Base-by-base conservation (phyloP, 2,329 filamentous ascomycete species). In the Phyllosticta ampelicida region DNA sequence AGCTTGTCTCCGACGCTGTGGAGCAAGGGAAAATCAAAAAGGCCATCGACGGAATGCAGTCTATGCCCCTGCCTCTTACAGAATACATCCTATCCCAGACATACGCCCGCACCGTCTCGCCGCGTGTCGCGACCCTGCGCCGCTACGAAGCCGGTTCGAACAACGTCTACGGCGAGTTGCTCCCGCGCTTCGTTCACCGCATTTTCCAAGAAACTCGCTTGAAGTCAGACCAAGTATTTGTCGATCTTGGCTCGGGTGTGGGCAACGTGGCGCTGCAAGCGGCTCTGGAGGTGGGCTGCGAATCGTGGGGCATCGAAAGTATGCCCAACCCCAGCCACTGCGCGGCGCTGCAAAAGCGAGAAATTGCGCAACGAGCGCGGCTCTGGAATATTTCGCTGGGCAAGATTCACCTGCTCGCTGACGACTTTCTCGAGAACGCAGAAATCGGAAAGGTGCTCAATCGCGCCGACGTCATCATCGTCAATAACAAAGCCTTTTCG, bases 401-500 rank as follows among this genome's bases (percentile, higher is more conserved):
- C 61, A 78, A 82, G 60, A 88, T 94, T n/a, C 81, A 84, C 61
- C 82, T 99, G 6, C 82, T 92, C 62, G 78, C 85, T 50, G 94
- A 90, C 60, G 89, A 96, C 69, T 96, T 99, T 67, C 83, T 90
- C 9, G 83, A 85, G 63, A 87, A 87, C 64, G 71, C 80, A 16
- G 78, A 79, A 60, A 89, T 96, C 53, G 79, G 85, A 60, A 80
- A 84, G 21, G 85, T 86, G 8, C 79, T 99, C 54, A 86, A 87
- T 70, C 83, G 86, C 57, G 92, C 94, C 1, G 94, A 99, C 69
- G 91, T 97, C n/a, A 83, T 99, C 18, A 81, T 99, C 23, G 92
- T 97, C 66, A 99, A 99, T 77, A 99, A 99, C 74, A 91, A 97
- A 73, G 94, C 90, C 2, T 99, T 99, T 73, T 91, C 86, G 5